Percentiles rank a stretch among this genome's conserved stretches.
Evolutionary conservation across 345 rosid genomes (phyloP).

Genomic region (Diplotaxis tenuifolia): DNA sequence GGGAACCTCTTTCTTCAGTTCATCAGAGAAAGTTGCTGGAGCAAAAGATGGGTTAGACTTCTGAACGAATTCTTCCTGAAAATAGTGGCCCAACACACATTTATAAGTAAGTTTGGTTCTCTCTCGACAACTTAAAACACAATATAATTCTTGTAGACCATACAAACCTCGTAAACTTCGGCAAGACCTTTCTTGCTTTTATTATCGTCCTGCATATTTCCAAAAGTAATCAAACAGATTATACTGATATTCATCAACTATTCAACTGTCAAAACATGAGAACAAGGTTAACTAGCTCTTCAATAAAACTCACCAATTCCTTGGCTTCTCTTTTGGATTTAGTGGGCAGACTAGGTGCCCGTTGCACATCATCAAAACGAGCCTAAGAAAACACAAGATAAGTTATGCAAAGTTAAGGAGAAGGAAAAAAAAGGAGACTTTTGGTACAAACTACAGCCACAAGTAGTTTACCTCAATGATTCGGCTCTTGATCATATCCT

Average conservation of each 20-base stretch:
- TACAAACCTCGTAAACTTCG: constrained; percentile 92
- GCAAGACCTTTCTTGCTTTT: constrained; percentile 96
- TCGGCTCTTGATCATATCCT: constrained; percentile 78
- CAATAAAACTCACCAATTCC: constrained; percentile 56
- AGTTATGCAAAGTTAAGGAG: background rate
- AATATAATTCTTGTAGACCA: background rate
- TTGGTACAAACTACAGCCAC: no score
- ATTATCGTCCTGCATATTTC: constrained; percentile 70
- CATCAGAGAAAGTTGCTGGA: constrained; percentile 72
- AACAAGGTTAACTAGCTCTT: no score
- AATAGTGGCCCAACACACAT: constrained; percentile 22
- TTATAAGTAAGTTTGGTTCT: constrained; percentile 2
- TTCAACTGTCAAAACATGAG: no score
- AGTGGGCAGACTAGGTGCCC: constrained; percentile 46
- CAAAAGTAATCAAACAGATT: no score
- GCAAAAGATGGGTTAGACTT: constrained; percentile 67
- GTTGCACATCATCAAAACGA: constrained; percentile 67
- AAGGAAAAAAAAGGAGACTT: no score
- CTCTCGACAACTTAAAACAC: background rate
- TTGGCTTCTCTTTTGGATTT: constrained; percentile 66
- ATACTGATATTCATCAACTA: background rate
- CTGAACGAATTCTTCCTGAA: constrained; percentile 78
- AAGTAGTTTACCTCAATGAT: constrained; percentile 82
- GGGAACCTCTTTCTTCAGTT: constrained; percentile 78
- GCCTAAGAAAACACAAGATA: constrained; percentile 42